phyloP scores from a whole-genome alignment of 2,329 filamentous ascomycete species.

The Chalaropsis thielavioides region DNA sequence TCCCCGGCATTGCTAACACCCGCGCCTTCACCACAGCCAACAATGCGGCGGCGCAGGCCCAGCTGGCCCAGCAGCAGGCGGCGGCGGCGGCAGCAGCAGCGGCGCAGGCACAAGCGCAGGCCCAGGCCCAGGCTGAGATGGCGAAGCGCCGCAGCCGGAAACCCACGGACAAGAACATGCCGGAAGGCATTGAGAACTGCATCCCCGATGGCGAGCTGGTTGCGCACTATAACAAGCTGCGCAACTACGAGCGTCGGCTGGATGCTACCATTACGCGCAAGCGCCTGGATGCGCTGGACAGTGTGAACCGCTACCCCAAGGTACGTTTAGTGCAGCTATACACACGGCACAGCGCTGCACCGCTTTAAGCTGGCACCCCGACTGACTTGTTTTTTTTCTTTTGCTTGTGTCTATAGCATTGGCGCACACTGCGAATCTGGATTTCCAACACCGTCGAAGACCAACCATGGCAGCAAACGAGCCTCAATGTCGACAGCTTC shows the following conservation, averaged over 20 bases:
- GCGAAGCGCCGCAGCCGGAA: conserved; percentile 72
- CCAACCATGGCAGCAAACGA: conserved; percentile 67
- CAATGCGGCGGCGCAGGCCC: conserved; percentile 35
- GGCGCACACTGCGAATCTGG: conserved; percentile 68
- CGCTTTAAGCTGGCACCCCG: no score
- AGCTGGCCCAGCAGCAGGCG: conserved; percentile 31
- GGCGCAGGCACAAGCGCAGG: conserved; percentile 37
- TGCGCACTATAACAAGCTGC: conserved; percentile 65
- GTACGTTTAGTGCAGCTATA: conserved; percentile 25
- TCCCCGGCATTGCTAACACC: background rate
- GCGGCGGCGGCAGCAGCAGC: conserved; percentile 35
- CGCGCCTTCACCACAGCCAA: background rate
- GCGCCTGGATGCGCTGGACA: conserved; percentile 76
- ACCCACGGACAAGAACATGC: conserved; percentile 88
- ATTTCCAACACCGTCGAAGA: conserved; percentile 89
- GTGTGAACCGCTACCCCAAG: conserved; percentile 59
- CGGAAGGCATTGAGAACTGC: conserved; percentile 73
- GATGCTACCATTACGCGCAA: conserved; percentile 93
- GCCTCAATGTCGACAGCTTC: conserved; percentile 57
- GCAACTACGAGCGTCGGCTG: conserved; percentile 73
- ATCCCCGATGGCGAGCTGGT: conserved; percentile 65
- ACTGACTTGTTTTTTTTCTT: background rate
- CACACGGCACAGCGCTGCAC: no score
- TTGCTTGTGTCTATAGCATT: conserved; percentile 1
- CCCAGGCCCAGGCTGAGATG: conserved; percentile 42